phyloP scores from a whole-genome alignment of 2,329 filamentous ascomycete species.

The Claviceps sp. region DNA sequence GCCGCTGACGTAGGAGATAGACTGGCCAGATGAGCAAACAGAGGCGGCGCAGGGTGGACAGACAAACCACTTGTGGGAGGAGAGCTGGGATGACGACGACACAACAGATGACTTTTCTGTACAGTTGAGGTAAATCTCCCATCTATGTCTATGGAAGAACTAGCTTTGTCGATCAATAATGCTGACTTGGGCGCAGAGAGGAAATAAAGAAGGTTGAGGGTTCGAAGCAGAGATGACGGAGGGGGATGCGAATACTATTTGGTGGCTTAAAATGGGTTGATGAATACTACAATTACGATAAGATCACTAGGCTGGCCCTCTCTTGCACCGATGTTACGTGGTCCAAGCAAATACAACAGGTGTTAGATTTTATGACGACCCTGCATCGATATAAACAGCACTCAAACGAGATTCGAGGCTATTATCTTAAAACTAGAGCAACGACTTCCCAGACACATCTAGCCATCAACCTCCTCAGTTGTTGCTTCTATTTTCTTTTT shows the following conservation, averaged over 20 bases:
- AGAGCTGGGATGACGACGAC: slow-evolving; percentile 99
- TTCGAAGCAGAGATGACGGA: slow-evolving; percentile 44
- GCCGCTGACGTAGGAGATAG: slow-evolving; percentile 28
- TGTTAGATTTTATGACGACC: background rate
- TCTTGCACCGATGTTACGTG: background rate
- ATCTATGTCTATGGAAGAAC: background rate
- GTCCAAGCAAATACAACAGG: background rate
- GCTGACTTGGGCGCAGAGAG: slow-evolving; percentile 41
- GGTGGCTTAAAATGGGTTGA: background rate
- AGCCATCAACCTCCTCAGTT: slow-evolving; percentile 11
- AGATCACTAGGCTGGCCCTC: background rate
- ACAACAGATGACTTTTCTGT: slow-evolving; percentile 91
- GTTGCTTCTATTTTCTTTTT: slow-evolving; percentile 2
- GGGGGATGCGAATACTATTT: background rate
- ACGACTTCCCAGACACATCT: background rate
- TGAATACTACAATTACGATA: background rate
- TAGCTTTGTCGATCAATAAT: background rate
- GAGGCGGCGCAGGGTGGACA: slow-evolving; percentile 63
- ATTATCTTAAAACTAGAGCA: background rate
- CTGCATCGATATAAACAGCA: background rate
- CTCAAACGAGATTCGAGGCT: background rate
- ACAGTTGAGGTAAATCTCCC: slow-evolving; percentile 66
- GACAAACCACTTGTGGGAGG: slow-evolving; percentile 82
- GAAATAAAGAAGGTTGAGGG: slow-evolving; percentile 90
- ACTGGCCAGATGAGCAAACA: slow-evolving; percentile 87